Percentiles rank a stretch among this genome's conserved stretches.
phyloP scores from a whole-genome alignment of 305 asterid species.

The Rubia tinctorum region DNA sequence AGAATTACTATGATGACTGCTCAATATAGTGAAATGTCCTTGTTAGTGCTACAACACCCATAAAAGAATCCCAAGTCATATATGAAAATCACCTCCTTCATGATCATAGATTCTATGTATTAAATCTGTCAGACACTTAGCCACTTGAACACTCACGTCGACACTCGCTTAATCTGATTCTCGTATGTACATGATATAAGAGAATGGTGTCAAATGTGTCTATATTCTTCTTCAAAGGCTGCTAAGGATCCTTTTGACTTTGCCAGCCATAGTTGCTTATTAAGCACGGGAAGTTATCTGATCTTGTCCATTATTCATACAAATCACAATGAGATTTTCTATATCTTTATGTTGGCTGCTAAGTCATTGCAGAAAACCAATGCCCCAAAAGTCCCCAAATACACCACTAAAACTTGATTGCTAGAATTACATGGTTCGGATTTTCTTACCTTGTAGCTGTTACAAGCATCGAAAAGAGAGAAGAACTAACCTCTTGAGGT shows the following conservation, averaged over 20 bases:
- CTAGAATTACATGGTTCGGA: not conserved
- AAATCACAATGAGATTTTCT: not conserved
- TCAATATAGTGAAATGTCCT: not conserved
- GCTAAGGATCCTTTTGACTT: not conserved
- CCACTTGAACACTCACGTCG: not conserved
- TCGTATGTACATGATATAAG: not conserved
- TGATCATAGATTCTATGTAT: not conserved
- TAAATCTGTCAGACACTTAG: not conserved
- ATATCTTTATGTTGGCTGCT: not conserved
- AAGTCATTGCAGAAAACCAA: not conserved
- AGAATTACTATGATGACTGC: not conserved
- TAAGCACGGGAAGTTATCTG: not conserved
- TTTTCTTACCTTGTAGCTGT: not conserved
- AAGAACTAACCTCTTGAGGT: not conserved
- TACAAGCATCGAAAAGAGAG: not conserved
- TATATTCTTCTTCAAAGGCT: not conserved
- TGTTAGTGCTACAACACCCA: not conserved
- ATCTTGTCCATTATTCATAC: not conserved
- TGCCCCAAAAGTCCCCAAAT: not conserved
- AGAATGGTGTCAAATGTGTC: not conserved
- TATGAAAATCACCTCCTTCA: not conserved
- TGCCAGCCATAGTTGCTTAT: not conserved
- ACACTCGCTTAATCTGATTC: not conserved
- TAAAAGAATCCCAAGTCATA: not conserved
- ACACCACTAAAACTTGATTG: not conserved